Evolutionary conservation across 2,329 filamentous ascomycete species (phyloP).

Genomic region (Scedosporium dehoogii): DNA sequence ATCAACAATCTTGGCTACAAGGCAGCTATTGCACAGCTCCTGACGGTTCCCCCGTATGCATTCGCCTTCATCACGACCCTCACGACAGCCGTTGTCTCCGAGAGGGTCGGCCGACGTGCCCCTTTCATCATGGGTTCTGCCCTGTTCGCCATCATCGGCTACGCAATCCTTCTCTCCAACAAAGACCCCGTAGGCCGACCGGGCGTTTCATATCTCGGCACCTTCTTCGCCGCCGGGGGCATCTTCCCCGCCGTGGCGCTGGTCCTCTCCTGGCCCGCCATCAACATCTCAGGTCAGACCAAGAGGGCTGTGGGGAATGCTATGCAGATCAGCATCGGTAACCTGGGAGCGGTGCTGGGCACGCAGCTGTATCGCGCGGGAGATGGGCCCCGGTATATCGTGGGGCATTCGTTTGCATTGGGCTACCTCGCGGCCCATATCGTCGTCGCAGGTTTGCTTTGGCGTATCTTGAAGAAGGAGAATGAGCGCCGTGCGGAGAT

Average conservation of each 20-base stretch:
- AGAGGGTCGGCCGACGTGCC: conserved; percentile 45
- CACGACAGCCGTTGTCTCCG: conserved; percentile 47
- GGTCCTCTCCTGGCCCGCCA: conserved; percentile 59
- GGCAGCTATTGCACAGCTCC: conserved; percentile 42
- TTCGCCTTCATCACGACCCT: conserved; percentile 52
- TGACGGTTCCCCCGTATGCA: conserved; percentile 56
- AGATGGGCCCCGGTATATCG: conserved; percentile 51
- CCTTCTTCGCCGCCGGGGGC: conserved; percentile 51
- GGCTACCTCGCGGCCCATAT: conserved; percentile 53
- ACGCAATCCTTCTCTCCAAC: conserved; percentile 48
- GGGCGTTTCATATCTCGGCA: conserved; percentile 49
- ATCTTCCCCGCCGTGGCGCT: conserved; percentile 58
- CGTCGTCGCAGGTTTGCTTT: conserved; percentile 40
- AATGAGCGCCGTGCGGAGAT: conserved; percentile 42
- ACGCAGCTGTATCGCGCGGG: conserved; percentile 57
- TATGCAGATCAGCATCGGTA: conserved; percentile 64
- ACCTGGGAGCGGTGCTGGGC: conserved; percentile 57
- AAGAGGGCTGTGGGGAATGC: conserved; percentile 60
- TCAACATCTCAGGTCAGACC: conserved; percentile 61
- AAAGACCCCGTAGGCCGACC: conserved; percentile 34
- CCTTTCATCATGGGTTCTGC: conserved; percentile 53
- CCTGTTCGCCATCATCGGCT: conserved; percentile 49
- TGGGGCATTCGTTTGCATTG: conserved; percentile 58
- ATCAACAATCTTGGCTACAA: conserved; percentile 44
- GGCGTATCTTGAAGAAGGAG: conserved; percentile 43